phyloP scores from a whole-genome alignment of 192 early-diverging fungal species.

The Phycomyces blakesleeanus region DNA sequence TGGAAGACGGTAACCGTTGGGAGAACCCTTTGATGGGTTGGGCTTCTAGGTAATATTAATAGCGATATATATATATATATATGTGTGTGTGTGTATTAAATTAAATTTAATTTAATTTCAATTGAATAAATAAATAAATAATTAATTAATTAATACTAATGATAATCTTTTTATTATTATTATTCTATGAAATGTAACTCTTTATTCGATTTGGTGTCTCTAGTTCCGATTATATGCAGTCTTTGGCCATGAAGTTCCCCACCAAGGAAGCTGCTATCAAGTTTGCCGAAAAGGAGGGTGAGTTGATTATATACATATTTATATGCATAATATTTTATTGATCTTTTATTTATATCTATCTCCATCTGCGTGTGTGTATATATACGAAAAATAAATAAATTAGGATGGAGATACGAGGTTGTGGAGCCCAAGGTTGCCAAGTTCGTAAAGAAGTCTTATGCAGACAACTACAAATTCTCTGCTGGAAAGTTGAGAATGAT shows the following conservation, averaged over 20 bases:
- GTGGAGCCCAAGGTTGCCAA: constrained; percentile 82
- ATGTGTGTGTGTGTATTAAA: too few species aligned
- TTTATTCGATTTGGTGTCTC: background rate
- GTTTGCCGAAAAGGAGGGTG: constrained; percentile 93
- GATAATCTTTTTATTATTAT: background rate
- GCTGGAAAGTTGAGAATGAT: constrained; percentile 73
- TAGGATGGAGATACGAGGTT: constrained; percentile 85
- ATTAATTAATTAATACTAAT: too few species aligned
- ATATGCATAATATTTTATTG: too few species aligned
- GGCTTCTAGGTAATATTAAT: constrained; percentile 74
- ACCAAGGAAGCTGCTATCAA: constrained; percentile 84
- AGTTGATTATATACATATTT: background rate
- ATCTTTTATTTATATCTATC: too few species aligned
- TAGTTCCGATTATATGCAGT: constrained; percentile 82
- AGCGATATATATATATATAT: too few species aligned
- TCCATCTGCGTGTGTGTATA: too few species aligned
- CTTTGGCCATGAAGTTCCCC: constrained; percentile 76
- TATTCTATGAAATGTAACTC: constrained; percentile 1
- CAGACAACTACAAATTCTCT: constrained; percentile 89
- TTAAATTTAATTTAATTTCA: too few species aligned
- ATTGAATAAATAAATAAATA: too few species aligned
- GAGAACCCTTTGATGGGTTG: constrained; percentile 95
- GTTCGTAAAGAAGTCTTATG: constrained; percentile 83
- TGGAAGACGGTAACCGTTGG: constrained; percentile 77
- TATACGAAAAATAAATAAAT: too few species aligned